Evolutionary conservation across 2,329 filamentous ascomycete genomes (phyloP), one percentile per base, ranked within the genome.

Genomic region (Diaporthe sp.): DNA sequence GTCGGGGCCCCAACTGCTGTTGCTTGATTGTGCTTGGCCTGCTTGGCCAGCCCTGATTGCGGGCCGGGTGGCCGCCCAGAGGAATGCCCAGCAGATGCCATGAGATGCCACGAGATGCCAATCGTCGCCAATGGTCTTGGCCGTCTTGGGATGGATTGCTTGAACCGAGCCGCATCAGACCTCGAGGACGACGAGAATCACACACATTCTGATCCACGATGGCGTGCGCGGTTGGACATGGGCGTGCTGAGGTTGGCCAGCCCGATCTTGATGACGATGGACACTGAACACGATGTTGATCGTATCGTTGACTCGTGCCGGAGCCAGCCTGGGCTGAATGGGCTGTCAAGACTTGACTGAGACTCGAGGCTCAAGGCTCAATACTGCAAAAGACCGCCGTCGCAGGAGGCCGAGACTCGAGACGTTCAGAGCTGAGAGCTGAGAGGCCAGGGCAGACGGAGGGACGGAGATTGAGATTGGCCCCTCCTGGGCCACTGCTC

Each of bases 11-110:
- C 65, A 42, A 42, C 12, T 55, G 65, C 25, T 55, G 65, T n/a
- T 53, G 49, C 46, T 28, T 28, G 49, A 37, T 59, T 25, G 31
- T 42, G 65, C 65, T 69, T 69, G 62, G 62, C 62, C 65, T 42
- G 46, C 65, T 69, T 69, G 65, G 65, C 65, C 65, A 69, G 65
- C 65, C 65, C n/a, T 69, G 49, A 22, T 42, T 69, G 65, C 65
- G 65, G 65, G 65, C 65, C 65, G 22, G 46, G 7, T 39, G 62
- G 22, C 31, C 22, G 62, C 46, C 46, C 65, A 69, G 65, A 69
- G 28, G 44, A 37, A 22, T 49, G 65, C 65, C 65, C 49, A 69
- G 65, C 31, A 5, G 46, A 68, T 68, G 62, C 65, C 65, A 53
- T 28, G 46, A 53, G 65, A 69, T 69, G 65, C 65, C 65, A 69